These are phyloP conservation scores for Pseudotsuga menziesii DNA, from an alignment of 75 land plant species.

Conservation along the genomic window DNA sequence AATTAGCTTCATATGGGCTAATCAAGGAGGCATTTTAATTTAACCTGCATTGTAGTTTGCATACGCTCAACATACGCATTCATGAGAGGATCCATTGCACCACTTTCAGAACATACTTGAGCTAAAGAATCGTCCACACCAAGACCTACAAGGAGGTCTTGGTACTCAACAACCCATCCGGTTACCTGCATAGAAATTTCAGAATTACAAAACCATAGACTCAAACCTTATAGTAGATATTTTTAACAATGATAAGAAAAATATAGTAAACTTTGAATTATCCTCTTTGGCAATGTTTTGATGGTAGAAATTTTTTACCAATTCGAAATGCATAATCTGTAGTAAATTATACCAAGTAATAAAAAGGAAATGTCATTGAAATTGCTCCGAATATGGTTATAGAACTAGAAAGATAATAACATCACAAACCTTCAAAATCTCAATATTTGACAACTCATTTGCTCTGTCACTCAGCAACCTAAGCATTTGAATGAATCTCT, in stretches of 20 bases:
- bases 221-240: conserved; percentile 6
- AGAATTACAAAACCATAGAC: not conserved
- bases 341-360: too few relatives aligned
- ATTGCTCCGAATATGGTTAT: not conserved
- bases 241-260: not conserved
- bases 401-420: not conserved
- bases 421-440: conserved; percentile 83
- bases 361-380: not conserved
- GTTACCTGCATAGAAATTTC: conserved; percentile 60
- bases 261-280: too few relatives aligned
- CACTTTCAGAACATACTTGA: conserved; percentile 99
- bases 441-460: conserved; percentile 74
- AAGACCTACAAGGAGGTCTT: conserved; percentile 79
- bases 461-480: conserved; percentile 91
- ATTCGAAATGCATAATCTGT: too few relatives aligned
- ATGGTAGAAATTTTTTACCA: too few relatives aligned
- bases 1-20: not conserved
- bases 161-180: conserved; percentile 97
- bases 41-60: conserved; percentile 90
- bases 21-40: not conserved
- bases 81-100: conserved; percentile 99
- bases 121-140: conserved; percentile 97
- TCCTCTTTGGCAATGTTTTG: too few relatives aligned
- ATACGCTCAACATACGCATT: conserved; percentile 97
- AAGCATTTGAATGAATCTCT: conserved; percentile 94